These are phyloP conservation scores for Podospora australis DNA, from an alignment of 495 filamentous ascomycete species.

Conservation along the genomic window DNA sequence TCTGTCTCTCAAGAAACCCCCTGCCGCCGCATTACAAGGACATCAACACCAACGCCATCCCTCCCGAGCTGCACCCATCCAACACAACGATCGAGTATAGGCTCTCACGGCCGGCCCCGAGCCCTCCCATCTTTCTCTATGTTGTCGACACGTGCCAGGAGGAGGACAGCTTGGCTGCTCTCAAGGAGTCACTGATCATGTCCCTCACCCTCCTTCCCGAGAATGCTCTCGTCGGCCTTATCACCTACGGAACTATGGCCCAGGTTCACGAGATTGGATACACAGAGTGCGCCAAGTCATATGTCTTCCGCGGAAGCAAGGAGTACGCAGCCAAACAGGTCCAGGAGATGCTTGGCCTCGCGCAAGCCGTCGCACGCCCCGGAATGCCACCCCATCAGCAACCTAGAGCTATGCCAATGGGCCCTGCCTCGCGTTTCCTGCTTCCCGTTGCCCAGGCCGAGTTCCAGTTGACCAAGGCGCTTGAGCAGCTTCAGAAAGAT, in stretches of 20 bases:
- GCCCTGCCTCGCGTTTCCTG: conserved; percentile 83
- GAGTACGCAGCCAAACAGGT: conserved; percentile 95
- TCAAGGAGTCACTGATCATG: conserved; percentile 96
- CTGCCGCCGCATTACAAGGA: conserved; percentile 98
- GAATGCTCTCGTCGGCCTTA: conserved; percentile 87
- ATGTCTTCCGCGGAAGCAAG: conserved; percentile 96
- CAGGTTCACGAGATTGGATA: conserved; percentile 99
- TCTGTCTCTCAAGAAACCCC: conserved; percentile 91
- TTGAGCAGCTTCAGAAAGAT: conserved; percentile 95
- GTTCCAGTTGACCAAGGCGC: conserved; percentile 93
- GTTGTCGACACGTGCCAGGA: conserved; percentile 99
- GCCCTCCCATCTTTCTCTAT: conserved; percentile 94
- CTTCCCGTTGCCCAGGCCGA: conserved; percentile 94
- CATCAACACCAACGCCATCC: conserved; percentile 90
- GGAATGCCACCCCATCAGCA: conserved; percentile 68
- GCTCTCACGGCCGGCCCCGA: conserved; percentile 84
- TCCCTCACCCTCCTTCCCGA: conserved; percentile 91
- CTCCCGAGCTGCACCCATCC: conserved; percentile 84
- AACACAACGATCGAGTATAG: conserved; percentile 98
- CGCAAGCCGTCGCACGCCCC: conserved; percentile 62
- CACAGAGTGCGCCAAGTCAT: conserved; percentile 97
- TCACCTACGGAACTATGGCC: conserved; percentile 97
- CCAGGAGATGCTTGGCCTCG: conserved; percentile 93
- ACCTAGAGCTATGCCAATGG: conserved; percentile 68
- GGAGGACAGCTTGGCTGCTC: conserved; percentile 88